Evolutionary conservation across 2,329 filamentous ascomycete genomes (phyloP), one percentile per base, ranked within the genome.

Genomic region (Ceratocystis albifundus): DNA sequence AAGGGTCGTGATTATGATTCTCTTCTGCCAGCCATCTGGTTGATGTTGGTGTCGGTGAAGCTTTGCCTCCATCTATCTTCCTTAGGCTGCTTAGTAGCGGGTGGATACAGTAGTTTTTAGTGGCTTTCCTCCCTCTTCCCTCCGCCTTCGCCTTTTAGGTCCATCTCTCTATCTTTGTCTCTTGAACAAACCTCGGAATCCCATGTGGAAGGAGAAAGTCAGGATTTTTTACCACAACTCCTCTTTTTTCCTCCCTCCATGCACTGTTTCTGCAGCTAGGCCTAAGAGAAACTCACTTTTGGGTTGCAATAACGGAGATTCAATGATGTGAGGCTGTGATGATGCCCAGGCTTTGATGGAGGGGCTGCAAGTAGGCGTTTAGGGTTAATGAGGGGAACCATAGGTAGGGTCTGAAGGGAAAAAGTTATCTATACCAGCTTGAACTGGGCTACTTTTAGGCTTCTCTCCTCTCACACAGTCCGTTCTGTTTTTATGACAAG

Each of bases 1-100:
- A 41, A 44, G 44, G 5, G 53, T 57, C 64, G 46, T 55, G 53
- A 64, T 45, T 57, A 36, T 55, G 53, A 64, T 45, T 57, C 36
- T 17, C 28, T 17, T 20, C n/a, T 25, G 48, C 48, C 20, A 53
- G 17, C 22, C 48, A 22, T 48, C 45, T n/a, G 20, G 46, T 48
- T 22, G n/a, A 22, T 48, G 20, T 55, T 25, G 6, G 50, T 55
- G 50, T 55, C 50, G 50, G 50, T 55, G 50, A 15, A 25, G 50
- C 12, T 41, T 41, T 41, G 36, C 36, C 36, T 41, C 36, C 2
- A 4, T 41, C 36, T 41, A n/a, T n/a, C n/a, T 41, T 12, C 36
- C 15, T 41, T 41, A 15, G 36, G 36, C 36, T 3, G 36, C 36
- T 41, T 41, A 12, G 36, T 41, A 41, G 36, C 15, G 36, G 17